Evolutionary conservation across 225 moss, liverwort and hornwort genomes (phyloP).

Genomic region (Pseudisothecium myosuroides): DNA sequence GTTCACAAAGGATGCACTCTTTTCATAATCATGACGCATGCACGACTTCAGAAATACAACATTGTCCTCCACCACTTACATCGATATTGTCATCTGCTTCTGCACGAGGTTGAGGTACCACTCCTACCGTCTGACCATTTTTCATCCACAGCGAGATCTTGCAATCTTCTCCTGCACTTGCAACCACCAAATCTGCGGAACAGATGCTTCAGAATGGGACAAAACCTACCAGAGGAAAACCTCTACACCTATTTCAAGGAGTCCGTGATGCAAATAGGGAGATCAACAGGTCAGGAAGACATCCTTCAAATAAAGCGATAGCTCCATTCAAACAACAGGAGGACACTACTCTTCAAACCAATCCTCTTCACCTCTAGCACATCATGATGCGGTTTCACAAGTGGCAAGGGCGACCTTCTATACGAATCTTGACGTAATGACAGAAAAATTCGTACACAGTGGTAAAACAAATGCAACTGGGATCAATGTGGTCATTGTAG

Average conservation of each 20-base stretch:
- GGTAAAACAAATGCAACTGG: not conserved
- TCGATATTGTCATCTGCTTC: conserved; percentile 91
- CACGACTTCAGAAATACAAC: not conserved
- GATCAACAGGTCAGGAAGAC: not conserved
- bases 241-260: not conserved
- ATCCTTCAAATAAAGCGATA: not conserved
- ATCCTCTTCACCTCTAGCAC: not conserved
- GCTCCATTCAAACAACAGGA: not conserved
- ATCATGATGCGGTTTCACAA: not conserved
- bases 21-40: not conserved
- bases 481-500: not conserved
- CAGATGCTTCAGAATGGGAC: not conserved
- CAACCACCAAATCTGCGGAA: conserved; percentile 90
- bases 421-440: not conserved
- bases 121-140: conserved; percentile 84
- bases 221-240: not conserved
- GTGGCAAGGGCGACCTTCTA: not conserved
- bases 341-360: not conserved
- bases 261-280: not conserved
- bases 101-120: conserved; percentile 75
- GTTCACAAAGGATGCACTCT: not conserved
- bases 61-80: conserved; percentile 25
- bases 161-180: conserved; percentile 97
- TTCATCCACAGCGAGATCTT: conserved; percentile 99
- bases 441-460: not conserved